These are phyloP conservation scores for Suillus sp. DNA, from an alignment of 768 basidiomycete species.

Conservation along the genomic window DNA sequence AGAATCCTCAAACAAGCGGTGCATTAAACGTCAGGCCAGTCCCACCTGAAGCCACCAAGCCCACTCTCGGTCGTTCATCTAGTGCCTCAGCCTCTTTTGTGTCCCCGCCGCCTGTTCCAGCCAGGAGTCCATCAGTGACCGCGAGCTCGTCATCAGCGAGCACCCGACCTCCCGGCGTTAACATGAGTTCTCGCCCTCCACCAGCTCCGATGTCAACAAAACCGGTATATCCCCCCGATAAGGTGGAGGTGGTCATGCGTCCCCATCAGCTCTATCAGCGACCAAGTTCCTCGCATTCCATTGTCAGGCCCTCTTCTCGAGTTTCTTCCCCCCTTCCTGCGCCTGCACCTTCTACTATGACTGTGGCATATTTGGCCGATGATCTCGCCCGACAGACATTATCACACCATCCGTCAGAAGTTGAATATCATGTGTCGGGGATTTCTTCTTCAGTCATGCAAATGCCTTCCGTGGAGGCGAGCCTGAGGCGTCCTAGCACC, in stretches of 20 bases:
- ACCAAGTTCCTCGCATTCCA: conserved; percentile 10
- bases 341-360: conserved; percentile 22
- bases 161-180: conserved; percentile 17
- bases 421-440: conserved; percentile 9
- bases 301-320: not conserved
- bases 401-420: conserved; percentile 26
- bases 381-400: conserved; percentile 43
- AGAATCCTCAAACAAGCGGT: conserved; percentile 4
- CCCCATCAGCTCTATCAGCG: conserved; percentile 6
- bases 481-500: conserved; percentile 16
- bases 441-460: conserved; percentile 44
- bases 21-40: conserved; percentile 6
- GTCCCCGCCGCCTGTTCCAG: conserved; percentile 17
- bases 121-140: conserved; percentile 15
- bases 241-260: conserved; percentile 6
- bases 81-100: conserved; percentile 10
- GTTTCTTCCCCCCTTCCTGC: conserved; percentile 1
- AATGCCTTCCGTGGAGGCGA: conserved; percentile 21
- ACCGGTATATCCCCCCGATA: conserved; percentile 1
- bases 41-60: conserved; percentile 19
- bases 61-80: conserved; percentile 3
- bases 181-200: conserved; percentile 19
- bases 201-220: not conserved
- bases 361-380: conserved; percentile 37
- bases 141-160: not conserved